phyloP scores from a whole-genome alignment of 2,329 filamentous ascomycete species.

The Alternaria consortialis region DNA sequence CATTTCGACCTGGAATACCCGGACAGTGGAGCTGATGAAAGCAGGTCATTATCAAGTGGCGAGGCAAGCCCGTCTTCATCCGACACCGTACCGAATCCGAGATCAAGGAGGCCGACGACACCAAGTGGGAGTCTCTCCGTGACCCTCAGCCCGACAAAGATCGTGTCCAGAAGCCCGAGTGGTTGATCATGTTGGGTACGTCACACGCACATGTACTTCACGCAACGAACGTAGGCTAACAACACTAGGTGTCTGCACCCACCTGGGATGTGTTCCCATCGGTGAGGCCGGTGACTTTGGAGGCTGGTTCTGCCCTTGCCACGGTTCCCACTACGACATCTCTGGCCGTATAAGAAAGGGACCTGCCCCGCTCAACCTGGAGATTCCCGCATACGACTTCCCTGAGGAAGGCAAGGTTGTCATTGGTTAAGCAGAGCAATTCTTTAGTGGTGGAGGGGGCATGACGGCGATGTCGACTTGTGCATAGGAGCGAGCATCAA shows the following conservation, averaged over 20 bases:
- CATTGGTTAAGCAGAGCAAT: constrained; percentile 75
- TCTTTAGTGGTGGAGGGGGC: constrained; percentile 9
- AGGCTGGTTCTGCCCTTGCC: constrained; percentile 99
- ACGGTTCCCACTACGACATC: constrained; percentile 99
- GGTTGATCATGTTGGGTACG: constrained; percentile 96
- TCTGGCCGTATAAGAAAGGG: constrained; percentile 98
- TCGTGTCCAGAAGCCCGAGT: constrained; percentile 97
- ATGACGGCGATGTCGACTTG: constrained; percentile 22
- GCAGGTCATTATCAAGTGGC: constrained; percentile 99
- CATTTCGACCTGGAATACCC: neutral
- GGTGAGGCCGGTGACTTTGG: constrained; percentile 98
- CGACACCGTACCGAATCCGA: constrained; percentile 93
- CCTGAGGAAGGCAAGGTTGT: constrained; percentile 86
- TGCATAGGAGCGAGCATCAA: constrained; percentile 49
- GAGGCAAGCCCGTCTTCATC: constrained; percentile 99
- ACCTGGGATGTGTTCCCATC: constrained; percentile 98
- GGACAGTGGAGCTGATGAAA: constrained; percentile 26
- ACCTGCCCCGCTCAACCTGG: constrained; percentile 95
- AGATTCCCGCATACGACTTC: constrained; percentile 93
- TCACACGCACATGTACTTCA: neutral
- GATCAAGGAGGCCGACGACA: constrained; percentile 92
- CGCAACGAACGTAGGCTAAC: constrained; percentile 33
- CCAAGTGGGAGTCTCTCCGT: constrained; percentile 82
- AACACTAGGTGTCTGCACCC: constrained; percentile 88
- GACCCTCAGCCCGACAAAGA: constrained; percentile 91